phyloP scores from a whole-genome alignment of 2,329 filamentous ascomycete genomes.

The Hortaea werneckii region DNA sequence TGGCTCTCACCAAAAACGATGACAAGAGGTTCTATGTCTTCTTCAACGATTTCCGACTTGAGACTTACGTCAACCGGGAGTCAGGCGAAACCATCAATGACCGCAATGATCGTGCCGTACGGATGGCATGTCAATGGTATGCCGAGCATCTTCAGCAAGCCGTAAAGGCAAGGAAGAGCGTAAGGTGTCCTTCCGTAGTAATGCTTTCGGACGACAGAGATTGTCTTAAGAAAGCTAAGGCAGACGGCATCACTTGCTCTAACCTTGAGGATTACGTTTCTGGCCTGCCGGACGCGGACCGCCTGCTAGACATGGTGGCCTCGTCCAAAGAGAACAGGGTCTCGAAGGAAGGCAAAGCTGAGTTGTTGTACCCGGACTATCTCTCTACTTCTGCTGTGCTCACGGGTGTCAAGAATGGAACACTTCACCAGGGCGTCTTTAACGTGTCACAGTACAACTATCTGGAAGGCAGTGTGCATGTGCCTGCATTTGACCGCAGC shows the following conservation, averaged over 20 bases:
- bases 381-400: conserved; percentile 83
- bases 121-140: conserved; percentile 84
- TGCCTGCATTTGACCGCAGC: conserved; percentile 79
- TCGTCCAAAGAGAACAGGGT: conserved; percentile 61
- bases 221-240: conserved; percentile 71
- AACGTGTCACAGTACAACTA: conserved; percentile 98
- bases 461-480: conserved; percentile 82
- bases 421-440: conserved; percentile 88
- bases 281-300: conserved; percentile 71
- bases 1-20: conserved; percentile 85
- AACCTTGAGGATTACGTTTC: conserved; percentile 67
- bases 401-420: conserved; percentile 80
- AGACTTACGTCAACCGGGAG: conserved; percentile 72
- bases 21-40: conserved; percentile 98
- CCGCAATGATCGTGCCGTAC: conserved; percentile 85
- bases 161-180: conserved; percentile 43
- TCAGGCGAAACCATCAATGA: conserved; percentile 86
- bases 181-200: conserved; percentile 63
- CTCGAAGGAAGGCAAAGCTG: conserved; percentile 53
- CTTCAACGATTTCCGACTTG: conserved; percentile 93
- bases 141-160: conserved; percentile 63
- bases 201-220: conserved; percentile 92
- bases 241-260: conserved; percentile 59
- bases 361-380: conserved; percentile 82
- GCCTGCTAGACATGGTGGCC: conserved; percentile 85